A percentile compares a stretch with the other conserved stretches of the same genome.
Conservation (phyloP, 2,329 filamentous ascomycete species). For the Neophaeococcomyces mojaviensis region DNA sequence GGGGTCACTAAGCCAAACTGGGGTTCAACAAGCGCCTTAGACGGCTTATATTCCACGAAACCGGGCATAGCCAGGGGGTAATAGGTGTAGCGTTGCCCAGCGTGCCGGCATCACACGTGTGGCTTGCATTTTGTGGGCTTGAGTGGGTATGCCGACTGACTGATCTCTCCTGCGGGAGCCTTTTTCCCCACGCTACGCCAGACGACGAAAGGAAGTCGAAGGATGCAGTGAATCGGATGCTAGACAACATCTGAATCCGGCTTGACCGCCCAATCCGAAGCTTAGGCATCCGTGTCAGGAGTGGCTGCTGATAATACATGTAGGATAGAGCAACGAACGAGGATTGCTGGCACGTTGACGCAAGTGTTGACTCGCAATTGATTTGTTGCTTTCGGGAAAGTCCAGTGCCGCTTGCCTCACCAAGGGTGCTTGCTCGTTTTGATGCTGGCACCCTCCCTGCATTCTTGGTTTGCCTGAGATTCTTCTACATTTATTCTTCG, state of each 20-base stretch:
- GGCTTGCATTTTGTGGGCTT: no score
- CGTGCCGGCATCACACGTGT: no score
- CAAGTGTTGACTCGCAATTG: not conserved
- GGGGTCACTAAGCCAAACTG: no score
- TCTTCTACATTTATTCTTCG: slow-evolving; percentile 1
- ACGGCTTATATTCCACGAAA: no score
- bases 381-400: not conserved
- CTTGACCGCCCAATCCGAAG: slow-evolving; percentile 7
- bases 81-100: no score
- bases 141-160: no score
- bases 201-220: not conserved
- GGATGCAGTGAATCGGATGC: not conserved
- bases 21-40: no score
- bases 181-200: not conserved
- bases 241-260: not conserved
- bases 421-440: slow-evolving; percentile 1
- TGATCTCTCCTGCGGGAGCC: no score
- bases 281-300: slow-evolving; percentile 4
- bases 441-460: not conserved
- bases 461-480: not conserved
- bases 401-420: not conserved
- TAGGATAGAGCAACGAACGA: slow-evolving; percentile 1
- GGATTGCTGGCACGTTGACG: not conserved
- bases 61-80: no score
- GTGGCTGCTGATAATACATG: slow-evolving; percentile 3